These are phyloP conservation scores for Claviceps spartinae DNA, from an alignment of 2,329 filamentous ascomycete species.

Conservation along the genomic window DNA sequence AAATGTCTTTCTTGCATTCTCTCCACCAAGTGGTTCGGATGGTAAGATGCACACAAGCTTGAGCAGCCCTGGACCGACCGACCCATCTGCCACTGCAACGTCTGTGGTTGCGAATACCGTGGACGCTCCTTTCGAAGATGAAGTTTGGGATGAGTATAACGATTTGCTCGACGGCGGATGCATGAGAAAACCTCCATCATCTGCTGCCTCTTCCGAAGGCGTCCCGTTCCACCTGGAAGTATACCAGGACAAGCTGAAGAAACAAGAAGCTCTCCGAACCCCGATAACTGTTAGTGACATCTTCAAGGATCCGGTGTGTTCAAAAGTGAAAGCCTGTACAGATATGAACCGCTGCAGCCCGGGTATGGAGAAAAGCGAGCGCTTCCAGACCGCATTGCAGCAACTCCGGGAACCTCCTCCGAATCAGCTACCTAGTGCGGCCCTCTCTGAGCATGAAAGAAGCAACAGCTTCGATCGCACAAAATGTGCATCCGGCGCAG, in stretches of 20 bases:
- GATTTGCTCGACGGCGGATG: constrained; percentile 62
- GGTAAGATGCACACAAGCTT: constrained; percentile 37
- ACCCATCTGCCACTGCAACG: constrained; percentile 48
- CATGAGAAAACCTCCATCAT: constrained; percentile 33
- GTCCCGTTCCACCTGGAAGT: constrained; percentile 42
- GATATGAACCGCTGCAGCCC: constrained; percentile 40
- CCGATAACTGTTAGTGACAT: constrained; percentile 28
- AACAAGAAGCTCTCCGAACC: constrained; percentile 30
- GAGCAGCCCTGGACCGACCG: constrained; percentile 47
- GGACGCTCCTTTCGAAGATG: constrained; percentile 61
- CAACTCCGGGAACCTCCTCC: constrained; percentile 29
- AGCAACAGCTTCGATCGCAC: not conserved
- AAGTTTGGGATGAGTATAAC: constrained; percentile 90
- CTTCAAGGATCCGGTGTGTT: constrained; percentile 20
- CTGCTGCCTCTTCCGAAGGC: constrained; percentile 42
- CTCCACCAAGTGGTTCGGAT: constrained; percentile 58
- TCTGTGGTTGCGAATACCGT: constrained; percentile 50
- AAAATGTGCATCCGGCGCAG: not conserved
- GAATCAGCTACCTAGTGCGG: not conserved
- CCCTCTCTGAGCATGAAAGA: not conserved
- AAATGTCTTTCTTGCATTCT: constrained; percentile 61
- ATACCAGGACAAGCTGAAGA: constrained; percentile 25
- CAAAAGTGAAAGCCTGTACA: constrained; percentile 15
- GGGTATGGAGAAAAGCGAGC: constrained; percentile 34
- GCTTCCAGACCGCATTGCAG: constrained; percentile 34